Conservation (phyloP, 2,329 filamentous ascomycete species). For the Trichoderma sp. region DNA sequence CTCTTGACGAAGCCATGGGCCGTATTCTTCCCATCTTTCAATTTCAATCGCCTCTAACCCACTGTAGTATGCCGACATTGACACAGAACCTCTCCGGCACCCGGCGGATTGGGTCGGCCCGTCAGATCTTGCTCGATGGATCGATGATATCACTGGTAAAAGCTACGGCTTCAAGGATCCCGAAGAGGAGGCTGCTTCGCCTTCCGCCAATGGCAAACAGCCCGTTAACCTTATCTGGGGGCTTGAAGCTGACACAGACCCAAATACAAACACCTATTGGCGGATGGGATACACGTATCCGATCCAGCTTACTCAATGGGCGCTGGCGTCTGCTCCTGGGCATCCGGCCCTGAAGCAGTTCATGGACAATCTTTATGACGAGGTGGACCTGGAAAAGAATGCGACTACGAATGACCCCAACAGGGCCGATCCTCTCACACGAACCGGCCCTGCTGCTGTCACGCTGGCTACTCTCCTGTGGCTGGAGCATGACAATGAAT, state of each 20-base stretch:
- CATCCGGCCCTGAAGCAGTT: slow-evolving; percentile 25
- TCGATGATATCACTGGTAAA: slow-evolving; percentile 22
- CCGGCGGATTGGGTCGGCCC: slow-evolving; percentile 25
- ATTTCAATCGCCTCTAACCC: background rate
- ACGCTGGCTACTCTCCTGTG: slow-evolving; percentile 24
- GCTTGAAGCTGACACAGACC: slow-evolving; percentile 27
- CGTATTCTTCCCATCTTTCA: background rate
- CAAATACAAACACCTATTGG: slow-evolving; percentile 25
- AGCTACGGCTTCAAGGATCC: slow-evolving; percentile 19
- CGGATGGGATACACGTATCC: slow-evolving; percentile 29
- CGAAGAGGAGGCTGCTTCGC: background rate
- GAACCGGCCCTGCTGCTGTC: slow-evolving; percentile 28
- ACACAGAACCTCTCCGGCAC: slow-evolving; percentile 27
- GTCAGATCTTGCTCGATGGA: slow-evolving; percentile 24
- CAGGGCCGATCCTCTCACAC: slow-evolving; percentile 23
- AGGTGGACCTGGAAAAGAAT: background rate
- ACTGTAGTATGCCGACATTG: slow-evolving; percentile 27
- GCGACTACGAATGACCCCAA: slow-evolving; percentile 1
- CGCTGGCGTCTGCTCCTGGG: slow-evolving; percentile 25
- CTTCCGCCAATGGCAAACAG: background rate
- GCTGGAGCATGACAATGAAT: slow-evolving; percentile 22
- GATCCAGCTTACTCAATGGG: slow-evolving; percentile 28
- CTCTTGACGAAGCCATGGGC: background rate
- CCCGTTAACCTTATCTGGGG: slow-evolving; percentile 27
- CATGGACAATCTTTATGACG: slow-evolving; percentile 22